Base-by-base conservation (phyloP, 768 basidiomycete genomes). In the Gyrodon lividus region DNA sequence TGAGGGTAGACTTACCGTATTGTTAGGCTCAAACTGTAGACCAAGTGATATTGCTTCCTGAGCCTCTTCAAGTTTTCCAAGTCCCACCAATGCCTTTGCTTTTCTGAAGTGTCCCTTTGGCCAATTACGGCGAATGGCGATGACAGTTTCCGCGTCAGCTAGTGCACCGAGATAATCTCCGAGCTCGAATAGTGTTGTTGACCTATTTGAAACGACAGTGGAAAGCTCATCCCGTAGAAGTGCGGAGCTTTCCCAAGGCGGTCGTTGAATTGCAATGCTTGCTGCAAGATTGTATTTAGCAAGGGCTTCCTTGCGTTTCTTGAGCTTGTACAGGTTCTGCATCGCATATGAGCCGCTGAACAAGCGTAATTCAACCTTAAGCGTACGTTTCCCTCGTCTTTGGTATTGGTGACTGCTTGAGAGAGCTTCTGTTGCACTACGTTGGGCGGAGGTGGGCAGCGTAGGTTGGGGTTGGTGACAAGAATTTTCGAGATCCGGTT, bases 31-130 rank as follows among this genome's bases (percentile, higher is more conserved):
- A 60, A 88, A 96, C 51, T 88, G 83, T 51, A 98, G 67, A 2
- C 96, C 97, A 6, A 93, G 77, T 57, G 82, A 77, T 52, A 96
- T 72, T 2, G 94, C 85, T 41, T 92, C 89, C 57, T 82, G 80
- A 8, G 94, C 94, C 38, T 96, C 94, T 38, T 83, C 71, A 49
- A 82, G 70, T 40, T 76, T 71, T 3, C 77, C 78, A 44, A 99
- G 75, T 19, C 81, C 92, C 2, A 89, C 73, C 38, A 99, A 74
- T 0, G 96, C 92, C 65, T 92, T 92, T 2, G 92, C 89, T 65
- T 89, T 94, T 52, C 97, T 79, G 77, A 97, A 97, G 69, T 98
- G 91, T 0, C 94, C 97, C 65, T 98, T 99, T 61, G 89, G 82
- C 95, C 96, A 98, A 40, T 83, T 84, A 50, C 85, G 77, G 62